Evolutionary conservation across 148 eudicot genomes (phyloP).

Genomic region (Bassia scoparia): DNA sequence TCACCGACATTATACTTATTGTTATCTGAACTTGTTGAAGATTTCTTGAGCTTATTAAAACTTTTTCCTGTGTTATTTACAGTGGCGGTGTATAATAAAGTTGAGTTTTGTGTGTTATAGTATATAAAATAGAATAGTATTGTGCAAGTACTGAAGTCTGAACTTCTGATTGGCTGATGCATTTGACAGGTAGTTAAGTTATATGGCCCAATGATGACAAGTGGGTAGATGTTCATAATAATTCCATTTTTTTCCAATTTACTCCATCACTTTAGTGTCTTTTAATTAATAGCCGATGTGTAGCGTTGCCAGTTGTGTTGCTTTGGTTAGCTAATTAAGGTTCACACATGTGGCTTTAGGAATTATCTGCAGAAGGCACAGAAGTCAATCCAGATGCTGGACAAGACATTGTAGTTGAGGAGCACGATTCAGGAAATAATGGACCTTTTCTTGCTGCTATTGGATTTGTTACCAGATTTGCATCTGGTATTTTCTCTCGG

Average conservation of each 20-base stretch:
- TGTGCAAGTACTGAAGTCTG: no score
- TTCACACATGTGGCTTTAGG: conserved; percentile 35
- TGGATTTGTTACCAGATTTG: conserved; percentile 70
- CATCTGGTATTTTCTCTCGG: conserved; percentile 79
- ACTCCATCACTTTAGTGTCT: not conserved
- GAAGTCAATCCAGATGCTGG: conserved; percentile 42
- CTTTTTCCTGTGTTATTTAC: no score
- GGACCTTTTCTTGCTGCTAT: conserved; percentile 76
- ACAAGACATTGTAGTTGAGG: conserved; percentile 39
- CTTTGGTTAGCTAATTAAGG: conserved; percentile 6
- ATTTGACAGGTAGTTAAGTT: not conserved
- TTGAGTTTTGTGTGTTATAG: no score
- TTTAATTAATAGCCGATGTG: not conserved
- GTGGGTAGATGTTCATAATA: not conserved
- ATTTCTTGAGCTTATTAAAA: no score
- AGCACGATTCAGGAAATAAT: conserved; percentile 48
- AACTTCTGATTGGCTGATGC: not conserved
- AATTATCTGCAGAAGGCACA: conserved; percentile 32
- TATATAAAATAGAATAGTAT: no score
- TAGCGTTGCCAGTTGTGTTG: conserved; percentile 3
- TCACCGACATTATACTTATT: no score
- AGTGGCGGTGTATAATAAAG: no score
- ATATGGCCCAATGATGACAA: not conserved
- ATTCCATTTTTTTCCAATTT: not conserved
- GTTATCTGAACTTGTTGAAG: no score